Base-by-base conservation (phyloP, 257 asterid species). In the Marsdenia floribunda region DNA sequence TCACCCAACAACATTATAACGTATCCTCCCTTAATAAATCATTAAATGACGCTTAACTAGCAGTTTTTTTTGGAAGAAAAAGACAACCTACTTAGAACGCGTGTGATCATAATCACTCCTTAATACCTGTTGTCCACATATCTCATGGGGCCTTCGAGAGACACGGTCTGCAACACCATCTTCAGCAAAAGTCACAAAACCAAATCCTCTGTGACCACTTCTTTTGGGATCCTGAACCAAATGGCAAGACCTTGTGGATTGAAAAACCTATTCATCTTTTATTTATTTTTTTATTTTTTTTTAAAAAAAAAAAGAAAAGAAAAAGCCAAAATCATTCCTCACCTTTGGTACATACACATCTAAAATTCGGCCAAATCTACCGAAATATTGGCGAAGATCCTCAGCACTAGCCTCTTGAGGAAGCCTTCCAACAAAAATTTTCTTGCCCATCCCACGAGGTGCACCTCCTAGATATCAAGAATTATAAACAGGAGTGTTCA, bases 151-250 rank as follows among this genome's bases (percentile, higher is more conserved):
- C 80, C 98, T 91, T 54, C 98, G 85, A 79, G 96, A 96, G 46
- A 95, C 99, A 64, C 98, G 97, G 66, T 95, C 99, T 21, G 99
- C 99, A 77, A 95, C 97, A 82, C 98, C 98, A 80, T 95, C 99
- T 40, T 95, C 98, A 70, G 93, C 91, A 78, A 95, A 95, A 68
- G 99, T 95, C 37, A 95, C 99, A 76, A 95, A 95, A 82, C 99
- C 99, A 76, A 95, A 95, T 69, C 99, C 99, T 75, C 99, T 87
- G 70, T 95, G 99, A 38, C 99, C 99, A 59, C 93, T 81, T 83
- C 98, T 86, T 89, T 91, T 95, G 53, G 99, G 99, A 76, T 95
- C 99, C 99, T 94, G 84, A 60, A 75, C 76, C 77, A 78, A 81
- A 73, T 38, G 70, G 72, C 70, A 73, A 35, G 59, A 69, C 47